These are phyloP conservation scores for Fusarium sp. DNA, from an alignment of 2,329 filamentous ascomycete species.

Conservation along the genomic window DNA sequence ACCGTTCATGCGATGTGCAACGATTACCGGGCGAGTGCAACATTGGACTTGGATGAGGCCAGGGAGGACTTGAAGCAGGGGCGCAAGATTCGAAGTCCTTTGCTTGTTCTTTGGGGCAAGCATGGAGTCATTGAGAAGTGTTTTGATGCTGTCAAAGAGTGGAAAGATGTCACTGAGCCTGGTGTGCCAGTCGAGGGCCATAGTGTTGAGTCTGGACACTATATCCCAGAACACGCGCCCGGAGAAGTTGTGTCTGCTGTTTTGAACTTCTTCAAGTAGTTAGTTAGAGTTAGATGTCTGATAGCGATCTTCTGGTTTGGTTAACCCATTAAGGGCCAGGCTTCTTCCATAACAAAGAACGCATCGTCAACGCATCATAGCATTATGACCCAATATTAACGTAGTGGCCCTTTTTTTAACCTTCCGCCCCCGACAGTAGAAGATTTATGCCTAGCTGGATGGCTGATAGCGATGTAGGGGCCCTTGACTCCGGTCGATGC, in stretches of 20 bases:
- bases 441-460: too few relatives aligned
- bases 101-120: slow-evolving; percentile 64
- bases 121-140: slow-evolving; percentile 60
- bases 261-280: slow-evolving; percentile 52
- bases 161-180: slow-evolving; percentile 58
- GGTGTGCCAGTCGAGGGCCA: slow-evolving; percentile 54
- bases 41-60: slow-evolving; percentile 64
- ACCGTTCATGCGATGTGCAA: slow-evolving; percentile 64
- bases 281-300: background rate
- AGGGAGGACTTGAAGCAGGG: slow-evolving; percentile 57
- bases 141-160: slow-evolving; percentile 63
- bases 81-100: slow-evolving; percentile 57
- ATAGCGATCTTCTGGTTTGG: background rate
- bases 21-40: slow-evolving; percentile 67
- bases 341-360: too few relatives aligned
- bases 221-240: slow-evolving; percentile 64
- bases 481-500: background rate
- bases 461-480: background rate
- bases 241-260: slow-evolving; percentile 58
- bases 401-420: too few relatives aligned
- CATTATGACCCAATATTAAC: too few relatives aligned
- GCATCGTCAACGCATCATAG: too few relatives aligned
- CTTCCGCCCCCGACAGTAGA: too few relatives aligned
- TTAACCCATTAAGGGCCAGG: too few relatives aligned
- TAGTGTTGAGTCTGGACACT: slow-evolving; percentile 61